phyloP scores from a whole-genome alignment of 345 rosid genomes.

The Passiflora organensis region DNA sequence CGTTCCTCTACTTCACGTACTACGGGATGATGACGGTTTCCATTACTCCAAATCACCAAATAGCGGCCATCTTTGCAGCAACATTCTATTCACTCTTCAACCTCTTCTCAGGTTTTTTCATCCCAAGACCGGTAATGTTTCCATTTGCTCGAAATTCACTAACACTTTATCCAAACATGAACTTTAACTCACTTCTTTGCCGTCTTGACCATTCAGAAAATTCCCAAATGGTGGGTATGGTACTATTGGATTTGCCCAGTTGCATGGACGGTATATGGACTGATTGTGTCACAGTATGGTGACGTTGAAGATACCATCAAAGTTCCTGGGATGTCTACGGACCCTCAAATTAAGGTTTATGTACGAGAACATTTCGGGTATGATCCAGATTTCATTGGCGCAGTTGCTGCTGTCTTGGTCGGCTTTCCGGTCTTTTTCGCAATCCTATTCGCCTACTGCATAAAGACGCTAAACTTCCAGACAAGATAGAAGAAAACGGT shows the following conservation, averaged over 20 bases:
- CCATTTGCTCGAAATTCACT: too few relatives aligned
- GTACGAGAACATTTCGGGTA: not conserved
- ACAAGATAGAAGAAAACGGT: not conserved
- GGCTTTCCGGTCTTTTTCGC: not conserved
- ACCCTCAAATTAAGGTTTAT: not conserved
- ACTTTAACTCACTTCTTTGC: not conserved
- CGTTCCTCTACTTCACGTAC: slow-evolving; percentile 17
- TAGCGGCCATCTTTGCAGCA: slow-evolving; percentile 3
- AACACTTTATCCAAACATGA: too few relatives aligned
- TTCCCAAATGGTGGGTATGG: not conserved
- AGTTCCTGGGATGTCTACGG: not conserved
- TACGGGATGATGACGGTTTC: slow-evolving; percentile 20
- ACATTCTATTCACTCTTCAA: slow-evolving; percentile 14
- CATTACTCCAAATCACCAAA: slow-evolving; percentile 6
- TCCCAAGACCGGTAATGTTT: slow-evolving; percentile 19
- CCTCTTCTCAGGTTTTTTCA: slow-evolving; percentile 22
- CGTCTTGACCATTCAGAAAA: not conserved
- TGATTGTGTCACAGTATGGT: not conserved
- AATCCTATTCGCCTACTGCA: not conserved
- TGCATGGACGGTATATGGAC: not conserved
- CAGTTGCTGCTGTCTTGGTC: not conserved
- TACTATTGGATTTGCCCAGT: not conserved
- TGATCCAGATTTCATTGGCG: not conserved
- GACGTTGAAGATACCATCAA: not conserved
- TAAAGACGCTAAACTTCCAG: not conserved